Evolutionary conservation across 257 asterid species (phyloP), one percentile per base, ranked within the genome.

Genomic region (Nemophila menziesii): DNA sequence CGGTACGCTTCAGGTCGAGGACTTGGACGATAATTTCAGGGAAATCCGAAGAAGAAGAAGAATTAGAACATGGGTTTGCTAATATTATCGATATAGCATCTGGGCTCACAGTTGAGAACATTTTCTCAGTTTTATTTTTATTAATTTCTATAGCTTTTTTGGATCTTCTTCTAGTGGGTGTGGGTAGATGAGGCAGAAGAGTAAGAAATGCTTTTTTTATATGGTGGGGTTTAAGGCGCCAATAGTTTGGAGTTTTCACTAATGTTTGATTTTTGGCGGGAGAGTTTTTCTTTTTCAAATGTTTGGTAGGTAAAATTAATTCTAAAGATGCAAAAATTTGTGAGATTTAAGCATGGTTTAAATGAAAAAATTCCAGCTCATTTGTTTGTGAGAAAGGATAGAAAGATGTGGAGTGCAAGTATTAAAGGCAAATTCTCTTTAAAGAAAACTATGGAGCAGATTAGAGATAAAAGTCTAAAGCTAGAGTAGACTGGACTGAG

Each of bases 11-110:
- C 43, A 89, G 92, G 63, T 89, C 92, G 21, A 86, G 49, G 4
- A 89, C 74, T 64, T 89, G 95, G 18, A 84, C 79, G 5, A 84
- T 48, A 46, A 89, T 65, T 51, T 84, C 85, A 11, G 85, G 85
- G 10, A 80, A 44, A 55, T 70, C 64, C 11, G 46, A 37, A 13
- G 95, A 66, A 13, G 95, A 66, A 14, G 72, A 65, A 22, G 92
- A 66, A 39, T 72, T 77, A 0, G 94, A 87, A 17, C 74, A 80
- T 0, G 98, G 95, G 69, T 78, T 89, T 0, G 92, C 80, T 26
- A 80, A 53, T 14, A 89, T 68, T 40, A 63, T 43, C 0, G 90
- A 77, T 10, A 89, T 44, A 16, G 93, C 92, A 72, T 80, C 80
- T 44, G 82, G 82, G 67, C 48, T 80, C 49, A 74, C 75, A 34